Evolutionary conservation across 495 filamentous ascomycete genomes (phyloP).

Genomic region (Neurospora cerealis): DNA sequence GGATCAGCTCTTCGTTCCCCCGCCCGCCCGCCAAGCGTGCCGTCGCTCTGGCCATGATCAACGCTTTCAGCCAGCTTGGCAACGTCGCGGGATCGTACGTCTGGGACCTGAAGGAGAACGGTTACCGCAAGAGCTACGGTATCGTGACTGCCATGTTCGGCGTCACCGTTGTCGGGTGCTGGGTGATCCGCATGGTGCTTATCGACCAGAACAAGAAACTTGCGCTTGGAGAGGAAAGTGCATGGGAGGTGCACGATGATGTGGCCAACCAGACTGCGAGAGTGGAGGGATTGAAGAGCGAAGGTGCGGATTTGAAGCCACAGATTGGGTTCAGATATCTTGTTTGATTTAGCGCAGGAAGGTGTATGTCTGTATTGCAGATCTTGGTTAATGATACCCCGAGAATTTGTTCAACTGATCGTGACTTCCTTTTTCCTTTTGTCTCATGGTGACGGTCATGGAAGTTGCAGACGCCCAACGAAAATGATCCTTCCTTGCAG

Average conservation of each 20-base stretch:
- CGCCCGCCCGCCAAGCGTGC: slow-evolving; percentile 72
- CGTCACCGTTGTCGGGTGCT: slow-evolving; percentile 39
- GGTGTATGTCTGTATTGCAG: not conserved
- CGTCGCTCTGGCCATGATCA: slow-evolving; percentile 66
- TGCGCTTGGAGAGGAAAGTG: slow-evolving; percentile 32
- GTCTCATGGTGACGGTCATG: not conserved
- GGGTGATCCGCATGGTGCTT: slow-evolving; percentile 48
- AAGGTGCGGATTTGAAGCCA: not conserved
- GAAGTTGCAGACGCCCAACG: not conserved
- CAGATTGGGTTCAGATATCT: slow-evolving; percentile 9
- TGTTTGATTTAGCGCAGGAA: not conserved
- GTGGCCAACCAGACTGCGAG: slow-evolving; percentile 12
- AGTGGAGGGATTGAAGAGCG: slow-evolving; percentile 4
- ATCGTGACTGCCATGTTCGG: slow-evolving; percentile 56
- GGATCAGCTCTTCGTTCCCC: slow-evolving; percentile 66
- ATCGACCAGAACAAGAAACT: slow-evolving; percentile 58
- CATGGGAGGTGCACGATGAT: slow-evolving; percentile 13
- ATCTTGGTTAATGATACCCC: slow-evolving; percentile 1
- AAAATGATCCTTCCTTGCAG: not conserved
- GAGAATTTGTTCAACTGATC: not conserved
- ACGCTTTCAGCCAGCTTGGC: slow-evolving; percentile 62
- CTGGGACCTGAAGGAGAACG: slow-evolving; percentile 43
- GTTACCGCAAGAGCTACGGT: slow-evolving; percentile 32
- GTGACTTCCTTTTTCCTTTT: not conserved
- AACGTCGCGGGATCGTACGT: slow-evolving; percentile 69